Conservation (phyloP, 2,329 filamentous ascomycete species). For the Ceratocystis diversiconidia region DNA sequence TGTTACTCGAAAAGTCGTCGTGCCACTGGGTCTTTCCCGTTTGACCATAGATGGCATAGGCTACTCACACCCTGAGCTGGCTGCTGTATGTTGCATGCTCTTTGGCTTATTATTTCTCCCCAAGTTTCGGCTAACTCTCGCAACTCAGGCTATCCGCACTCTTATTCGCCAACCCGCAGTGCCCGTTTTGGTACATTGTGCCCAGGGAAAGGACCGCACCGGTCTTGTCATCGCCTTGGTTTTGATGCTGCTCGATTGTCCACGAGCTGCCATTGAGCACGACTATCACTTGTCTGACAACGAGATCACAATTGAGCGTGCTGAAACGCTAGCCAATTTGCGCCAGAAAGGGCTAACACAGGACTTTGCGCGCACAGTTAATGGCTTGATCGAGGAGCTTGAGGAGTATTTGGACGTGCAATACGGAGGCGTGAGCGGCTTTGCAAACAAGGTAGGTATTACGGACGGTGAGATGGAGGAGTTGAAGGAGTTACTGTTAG, state of each 20-base stretch:
- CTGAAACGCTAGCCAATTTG: slow-evolving; percentile 54
- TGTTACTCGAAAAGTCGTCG: slow-evolving; percentile 56
- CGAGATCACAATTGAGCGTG: slow-evolving; percentile 44
- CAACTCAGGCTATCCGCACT: background rate
- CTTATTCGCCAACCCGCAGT: slow-evolving; percentile 25
- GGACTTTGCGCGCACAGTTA: slow-evolving; percentile 55
- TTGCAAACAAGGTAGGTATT: slow-evolving; percentile 52
- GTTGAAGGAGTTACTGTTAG: slow-evolving; percentile 30
- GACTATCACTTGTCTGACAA: slow-evolving; percentile 59
- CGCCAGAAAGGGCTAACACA: slow-evolving; percentile 54
- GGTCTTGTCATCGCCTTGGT: slow-evolving; percentile 57
- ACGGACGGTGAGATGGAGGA: slow-evolving; percentile 28
- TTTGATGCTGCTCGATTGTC: slow-evolving; percentile 48
- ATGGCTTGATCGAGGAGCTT: slow-evolving; percentile 48
- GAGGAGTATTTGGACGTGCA: slow-evolving; percentile 40
- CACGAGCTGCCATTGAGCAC: slow-evolving; percentile 44
- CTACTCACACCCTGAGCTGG: slow-evolving; percentile 49
- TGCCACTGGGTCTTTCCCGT: slow-evolving; percentile 54
- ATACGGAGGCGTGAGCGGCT: slow-evolving; percentile 53
- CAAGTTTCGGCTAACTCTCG: background rate
- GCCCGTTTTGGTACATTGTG: slow-evolving; percentile 66
- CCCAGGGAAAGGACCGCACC: slow-evolving; percentile 70
- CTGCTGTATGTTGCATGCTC: slow-evolving; percentile 24
- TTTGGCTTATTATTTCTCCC: too few relatives aligned
- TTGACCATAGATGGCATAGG: slow-evolving; percentile 57